phyloP scores from a whole-genome alignment of 2,329 filamentous ascomycete species.

The Colletotrichum lini region DNA sequence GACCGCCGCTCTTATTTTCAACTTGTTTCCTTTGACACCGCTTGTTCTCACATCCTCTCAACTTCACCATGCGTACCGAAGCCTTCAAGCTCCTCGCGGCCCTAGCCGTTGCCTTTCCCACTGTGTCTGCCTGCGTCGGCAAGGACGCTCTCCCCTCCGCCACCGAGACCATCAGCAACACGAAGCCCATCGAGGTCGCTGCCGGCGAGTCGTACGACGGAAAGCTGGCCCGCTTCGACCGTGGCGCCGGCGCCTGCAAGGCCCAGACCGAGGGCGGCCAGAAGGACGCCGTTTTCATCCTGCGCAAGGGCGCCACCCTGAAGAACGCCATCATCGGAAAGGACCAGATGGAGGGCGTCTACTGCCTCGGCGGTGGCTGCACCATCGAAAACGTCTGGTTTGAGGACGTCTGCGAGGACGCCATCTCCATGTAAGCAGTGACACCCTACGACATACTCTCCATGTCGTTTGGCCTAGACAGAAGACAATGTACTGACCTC shows the following conservation, averaged over 20 bases:
- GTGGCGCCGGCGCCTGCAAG: conserved; percentile 57
- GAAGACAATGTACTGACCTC: not conserved
- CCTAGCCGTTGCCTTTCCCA: conserved; percentile 41
- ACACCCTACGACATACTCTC: not conserved
- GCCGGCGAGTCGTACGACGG: conserved; percentile 52
- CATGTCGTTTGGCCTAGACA: not conserved
- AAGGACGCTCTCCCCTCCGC: conserved; percentile 49
- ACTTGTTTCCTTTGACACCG: not conserved
- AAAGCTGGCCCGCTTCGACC: conserved; percentile 55
- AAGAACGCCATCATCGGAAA: conserved; percentile 64
- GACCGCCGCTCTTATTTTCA: no score
- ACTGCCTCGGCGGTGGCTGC: conserved; percentile 48
- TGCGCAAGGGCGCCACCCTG: conserved; percentile 59
- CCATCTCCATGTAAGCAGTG: conserved; percentile 44
- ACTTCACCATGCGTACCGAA: conserved; percentile 25
- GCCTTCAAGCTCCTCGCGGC: conserved; percentile 33
- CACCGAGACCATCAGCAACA: conserved; percentile 47
- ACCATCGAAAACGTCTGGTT: conserved; percentile 48
- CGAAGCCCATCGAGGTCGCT: conserved; percentile 50
- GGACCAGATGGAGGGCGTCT: conserved; percentile 48
- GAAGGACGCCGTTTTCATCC: conserved; percentile 60
- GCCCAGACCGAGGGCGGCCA: conserved; percentile 60
- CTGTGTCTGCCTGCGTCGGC: conserved; percentile 45
- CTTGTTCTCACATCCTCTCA: not conserved
- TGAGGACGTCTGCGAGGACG: conserved; percentile 48